Conservation (phyloP, 345 rosid genomes). For the Linum trigynum region DNA sequence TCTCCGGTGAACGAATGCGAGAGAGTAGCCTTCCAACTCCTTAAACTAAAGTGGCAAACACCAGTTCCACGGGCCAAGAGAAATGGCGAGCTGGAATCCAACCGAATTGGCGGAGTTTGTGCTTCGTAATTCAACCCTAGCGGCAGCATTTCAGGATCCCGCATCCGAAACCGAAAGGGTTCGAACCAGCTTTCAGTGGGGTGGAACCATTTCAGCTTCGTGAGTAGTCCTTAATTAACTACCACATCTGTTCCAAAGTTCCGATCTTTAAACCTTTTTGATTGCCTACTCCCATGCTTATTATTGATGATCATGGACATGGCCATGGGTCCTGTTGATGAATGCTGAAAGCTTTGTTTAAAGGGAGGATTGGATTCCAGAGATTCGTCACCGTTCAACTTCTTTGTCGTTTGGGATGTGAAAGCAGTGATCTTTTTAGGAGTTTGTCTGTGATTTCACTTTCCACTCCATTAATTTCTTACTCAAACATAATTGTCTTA, state of each 20-base stretch:
- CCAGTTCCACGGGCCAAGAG: no score
- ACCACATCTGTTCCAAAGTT: not conserved
- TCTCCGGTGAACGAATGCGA: no score
- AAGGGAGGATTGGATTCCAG: not conserved
- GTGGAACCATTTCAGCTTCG: slow-evolving; percentile 36
- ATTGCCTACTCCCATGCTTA: not conserved
- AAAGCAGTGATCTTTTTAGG: not conserved
- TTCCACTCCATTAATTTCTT: not conserved
- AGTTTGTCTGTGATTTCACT: not conserved
- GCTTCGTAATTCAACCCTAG: not conserved
- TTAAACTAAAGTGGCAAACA: no score
- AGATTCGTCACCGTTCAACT: not conserved
- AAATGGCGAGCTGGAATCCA: no score
- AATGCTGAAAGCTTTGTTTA: not conserved
- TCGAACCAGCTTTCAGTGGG: slow-evolving; percentile 31
- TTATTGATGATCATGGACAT: not conserved
- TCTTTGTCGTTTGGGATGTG: not conserved
- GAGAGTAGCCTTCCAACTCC: no score
- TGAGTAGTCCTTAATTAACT: slow-evolving; percentile 15
- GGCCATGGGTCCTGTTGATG: not conserved
- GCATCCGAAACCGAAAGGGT: slow-evolving; percentile 14
- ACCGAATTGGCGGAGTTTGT: slow-evolving; percentile 8
- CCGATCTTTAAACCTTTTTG: not conserved
- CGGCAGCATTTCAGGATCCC: not conserved
- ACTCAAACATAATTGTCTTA: not conserved